phyloP scores from a whole-genome alignment of 352 stramenopile species.

The Thalassiosira exigua region DNA sequence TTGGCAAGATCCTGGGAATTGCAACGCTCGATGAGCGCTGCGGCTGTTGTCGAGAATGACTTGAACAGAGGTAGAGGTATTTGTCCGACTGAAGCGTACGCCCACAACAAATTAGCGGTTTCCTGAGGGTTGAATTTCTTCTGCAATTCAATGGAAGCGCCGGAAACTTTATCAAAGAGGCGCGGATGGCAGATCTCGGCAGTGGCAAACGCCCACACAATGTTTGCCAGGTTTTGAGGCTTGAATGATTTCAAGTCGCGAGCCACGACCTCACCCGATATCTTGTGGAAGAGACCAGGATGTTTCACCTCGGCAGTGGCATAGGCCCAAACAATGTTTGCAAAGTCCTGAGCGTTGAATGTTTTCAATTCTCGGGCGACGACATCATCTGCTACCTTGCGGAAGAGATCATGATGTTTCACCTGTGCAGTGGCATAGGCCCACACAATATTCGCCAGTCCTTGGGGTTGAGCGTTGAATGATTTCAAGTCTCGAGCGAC shows the following conservation, averaged over 20 bases:
- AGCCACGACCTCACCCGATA: neutral
- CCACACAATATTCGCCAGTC: neutral
- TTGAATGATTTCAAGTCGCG: slow-evolving; percentile 2
- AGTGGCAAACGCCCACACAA: slow-evolving; percentile 22
- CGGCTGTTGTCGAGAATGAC: slow-evolving; percentile 4
- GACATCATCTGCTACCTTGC: neutral
- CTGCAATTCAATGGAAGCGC: neutral
- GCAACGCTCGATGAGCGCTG: neutral
- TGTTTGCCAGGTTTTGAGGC: slow-evolving; percentile 4
- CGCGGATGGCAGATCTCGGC: neutral
- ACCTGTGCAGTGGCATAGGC: slow-evolving; percentile 9
- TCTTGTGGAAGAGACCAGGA: slow-evolving; percentile 14
- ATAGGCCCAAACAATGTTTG: slow-evolving; percentile 23
- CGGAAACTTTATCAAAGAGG: slow-evolving; percentile 5
- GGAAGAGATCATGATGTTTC: neutral
- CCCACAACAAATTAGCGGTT: slow-evolving; percentile 5
- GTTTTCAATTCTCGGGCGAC: neutral
- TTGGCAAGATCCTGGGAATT: slow-evolving; percentile 5
- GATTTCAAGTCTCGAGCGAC: too few relatives aligned
- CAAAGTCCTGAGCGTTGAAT: slow-evolving; percentile 2
- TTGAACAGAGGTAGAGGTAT: slow-evolving; percentile 7
- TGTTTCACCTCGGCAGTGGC: slow-evolving; percentile 6
- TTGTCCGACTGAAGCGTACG: slow-evolving; percentile 2
- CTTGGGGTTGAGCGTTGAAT: slow-evolving; percentile 10
- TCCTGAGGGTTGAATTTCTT: neutral